Conservation (phyloP, 306 rosid genomes). For the Neltuma alba region DNA sequence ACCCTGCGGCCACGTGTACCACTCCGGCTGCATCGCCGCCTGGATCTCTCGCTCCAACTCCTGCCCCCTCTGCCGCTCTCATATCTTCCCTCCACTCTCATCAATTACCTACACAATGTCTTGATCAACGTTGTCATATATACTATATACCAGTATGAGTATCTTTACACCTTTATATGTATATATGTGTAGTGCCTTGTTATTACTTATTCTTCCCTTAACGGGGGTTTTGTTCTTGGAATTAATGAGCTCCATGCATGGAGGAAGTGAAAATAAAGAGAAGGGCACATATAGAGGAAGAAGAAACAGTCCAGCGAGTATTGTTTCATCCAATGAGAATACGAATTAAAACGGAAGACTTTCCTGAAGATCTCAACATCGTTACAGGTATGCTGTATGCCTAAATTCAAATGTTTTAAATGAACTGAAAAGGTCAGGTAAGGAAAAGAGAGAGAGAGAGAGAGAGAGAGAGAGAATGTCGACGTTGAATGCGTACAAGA, state of each 20-base stretch:
- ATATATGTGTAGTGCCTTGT: neutral
- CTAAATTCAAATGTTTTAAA: neutral
- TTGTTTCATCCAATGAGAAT: too few relatives aligned
- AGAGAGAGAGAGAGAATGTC: neutral
- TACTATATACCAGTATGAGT: too few relatives aligned
- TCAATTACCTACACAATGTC: too few relatives aligned
- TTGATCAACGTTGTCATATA: too few relatives aligned
- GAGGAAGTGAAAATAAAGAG: too few relatives aligned
- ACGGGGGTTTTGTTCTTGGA: neutral
- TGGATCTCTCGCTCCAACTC: constrained; percentile 60
- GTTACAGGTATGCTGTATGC: neutral
- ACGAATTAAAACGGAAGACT: neutral
- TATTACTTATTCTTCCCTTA: neutral
- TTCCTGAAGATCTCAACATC: neutral
- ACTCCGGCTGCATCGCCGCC: constrained; percentile 54
- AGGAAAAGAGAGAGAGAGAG: neutral
- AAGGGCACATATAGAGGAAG: too few relatives aligned
- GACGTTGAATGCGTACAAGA: neutral
- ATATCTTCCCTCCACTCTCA: neutral
- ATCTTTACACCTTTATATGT: neutral
- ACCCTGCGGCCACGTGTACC: constrained; percentile 71
- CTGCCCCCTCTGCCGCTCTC: constrained; percentile 76
- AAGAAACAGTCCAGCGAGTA: too few relatives aligned
- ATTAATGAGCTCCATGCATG: too few relatives aligned
- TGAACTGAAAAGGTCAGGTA: neutral